Conservation (phyloP, 306 rosid genomes). For the Boehmeria nivea region DNA sequence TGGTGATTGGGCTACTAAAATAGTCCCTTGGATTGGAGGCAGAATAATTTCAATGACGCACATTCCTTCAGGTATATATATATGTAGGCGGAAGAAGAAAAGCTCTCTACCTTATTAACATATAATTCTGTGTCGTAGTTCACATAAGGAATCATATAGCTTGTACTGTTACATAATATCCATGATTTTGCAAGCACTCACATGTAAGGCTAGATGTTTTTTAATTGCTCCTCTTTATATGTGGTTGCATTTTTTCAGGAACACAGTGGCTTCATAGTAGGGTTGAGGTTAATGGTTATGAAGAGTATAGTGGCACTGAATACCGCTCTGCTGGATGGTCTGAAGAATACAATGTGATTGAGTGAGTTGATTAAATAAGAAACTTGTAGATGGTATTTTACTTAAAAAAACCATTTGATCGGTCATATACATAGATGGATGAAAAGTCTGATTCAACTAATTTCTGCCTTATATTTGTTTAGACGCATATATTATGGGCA, state of each 20-base stretch:
- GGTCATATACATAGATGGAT: too few species aligned
- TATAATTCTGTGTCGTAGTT: not conserved
- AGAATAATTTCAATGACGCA: constrained; percentile 85
- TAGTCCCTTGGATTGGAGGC: constrained; percentile 95
- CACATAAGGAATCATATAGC: too few species aligned
- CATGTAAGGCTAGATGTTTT: constrained; percentile 8
- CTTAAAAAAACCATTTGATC: too few species aligned
- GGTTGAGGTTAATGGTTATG: constrained; percentile 74
- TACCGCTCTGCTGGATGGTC: constrained; percentile 93
- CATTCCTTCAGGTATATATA: constrained; percentile 76
- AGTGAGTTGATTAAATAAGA: constrained; percentile 40
- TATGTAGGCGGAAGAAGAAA: not conserved
- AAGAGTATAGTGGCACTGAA: constrained; percentile 83
- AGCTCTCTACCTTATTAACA: not conserved
- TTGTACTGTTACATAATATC: too few species aligned
- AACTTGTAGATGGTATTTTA: too few species aligned
- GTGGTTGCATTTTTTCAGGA: constrained; percentile 37
- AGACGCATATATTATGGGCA: too few species aligned
- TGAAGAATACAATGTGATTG: constrained; percentile 68
- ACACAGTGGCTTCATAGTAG: constrained; percentile 89
- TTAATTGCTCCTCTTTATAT: not conserved
- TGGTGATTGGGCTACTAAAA: constrained; percentile 59
- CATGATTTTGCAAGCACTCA: too few species aligned
- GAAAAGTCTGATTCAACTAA: too few species aligned
- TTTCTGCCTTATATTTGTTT: too few species aligned